A percentile compares a stretch with the other conserved stretches of the same genome.
These are phyloP conservation scores for Metschnikowia rubicola DNA, from an alignment of 805 yeast species.

Conservation along the genomic window DNA sequence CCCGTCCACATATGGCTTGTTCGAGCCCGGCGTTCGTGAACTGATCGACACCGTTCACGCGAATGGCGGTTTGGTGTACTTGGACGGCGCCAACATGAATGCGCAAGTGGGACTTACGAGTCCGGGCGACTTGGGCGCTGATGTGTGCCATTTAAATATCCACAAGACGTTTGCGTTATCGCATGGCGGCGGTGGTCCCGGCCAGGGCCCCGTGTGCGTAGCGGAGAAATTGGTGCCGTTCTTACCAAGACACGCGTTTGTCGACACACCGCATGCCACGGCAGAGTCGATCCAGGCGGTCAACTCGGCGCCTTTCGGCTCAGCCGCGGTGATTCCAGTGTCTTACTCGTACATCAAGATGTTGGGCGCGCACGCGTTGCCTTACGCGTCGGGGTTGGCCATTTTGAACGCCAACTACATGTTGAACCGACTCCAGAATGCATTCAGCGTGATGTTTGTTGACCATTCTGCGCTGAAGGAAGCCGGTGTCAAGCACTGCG, in stretches of 20 bases:
- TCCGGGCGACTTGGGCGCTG: slow-evolving; percentile 97
- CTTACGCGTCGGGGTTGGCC: slow-evolving; percentile 84
- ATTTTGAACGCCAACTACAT: slow-evolving; percentile 94
- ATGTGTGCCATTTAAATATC: slow-evolving; percentile 93
- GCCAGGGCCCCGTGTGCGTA: slow-evolving; percentile 97
- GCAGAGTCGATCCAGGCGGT: slow-evolving; percentile 67
- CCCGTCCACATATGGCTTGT: slow-evolving; percentile 95
- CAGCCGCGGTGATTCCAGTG: slow-evolving; percentile 89
- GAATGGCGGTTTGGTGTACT: slow-evolving; percentile 91
- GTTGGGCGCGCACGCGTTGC: slow-evolving; percentile 83
- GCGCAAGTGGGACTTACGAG: slow-evolving; percentile 97
- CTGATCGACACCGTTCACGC: slow-evolving; percentile 85
- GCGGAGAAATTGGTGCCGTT: slow-evolving; percentile 73
- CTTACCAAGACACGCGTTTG: slow-evolving; percentile 75
- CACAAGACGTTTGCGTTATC: slow-evolving; percentile 98
- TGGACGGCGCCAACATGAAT: slow-evolving; percentile 99
- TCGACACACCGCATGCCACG: slow-evolving; percentile 47
- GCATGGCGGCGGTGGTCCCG: slow-evolving; percentile 99
- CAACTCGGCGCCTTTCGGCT: slow-evolving; percentile 92
- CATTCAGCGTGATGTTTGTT: slow-evolving; percentile 75
- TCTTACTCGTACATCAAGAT: slow-evolving; percentile 93
- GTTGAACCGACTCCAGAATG: slow-evolving; percentile 70
- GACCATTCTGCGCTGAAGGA: slow-evolving; percentile 41
- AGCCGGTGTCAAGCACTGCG: slow-evolving; percentile 69
- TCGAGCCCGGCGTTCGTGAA: slow-evolving; percentile 83